Evolutionary conservation across 129 eudicot species (phyloP), one percentile per base, ranked within the genome.

Genomic region (Helianthus tuberosus): DNA sequence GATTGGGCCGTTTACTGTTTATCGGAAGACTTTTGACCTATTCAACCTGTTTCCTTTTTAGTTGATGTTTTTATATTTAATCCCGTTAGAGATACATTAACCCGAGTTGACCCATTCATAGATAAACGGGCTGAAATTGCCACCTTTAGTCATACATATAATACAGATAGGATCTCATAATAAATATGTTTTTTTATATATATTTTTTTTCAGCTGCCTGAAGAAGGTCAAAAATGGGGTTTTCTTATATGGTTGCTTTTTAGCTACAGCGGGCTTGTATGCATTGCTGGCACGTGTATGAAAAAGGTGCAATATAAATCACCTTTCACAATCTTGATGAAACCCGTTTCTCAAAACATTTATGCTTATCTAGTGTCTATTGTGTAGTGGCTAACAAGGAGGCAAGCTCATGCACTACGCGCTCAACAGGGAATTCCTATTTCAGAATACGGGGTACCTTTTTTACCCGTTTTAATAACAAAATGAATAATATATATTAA

Each of bases 141-240:
- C 23, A 20, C 23, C 23, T 20, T 20, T 20, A 20, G 0, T 20
- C n/a, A n/a, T n/a, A n/a, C n/a, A n/a, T n/a, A n/a, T n/a, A n/a
- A n/a, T 20, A 20, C 23, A 20, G 23, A 20, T 20, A 20, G 23
- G 23, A 20, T 20, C 23, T 20, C 0, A 20, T 20, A 20, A 20
- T 20, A 0, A 20, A 55, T 36, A 6, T 75, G 32, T 52, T 12
- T 70, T 36, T 50, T 6, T 41, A n/a, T n/a, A 5, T 41, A 66
- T 1, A 6, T 80, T 38, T 53, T n/a, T 17, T 74, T 84, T 76
- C 90, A 94, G 98, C 83, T 94, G 81, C 99, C 99, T 3, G 96
- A 88, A 86, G 96, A 94, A 69, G 99, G 99, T 66, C 99, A 94
- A 76, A 94, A 91, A 72, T 94, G 97, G 91, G 99, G 99, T 32